Base-by-base conservation (phyloP, 371 early-diverging fungal genomes). In the Mucor lusitanicus region DNA sequence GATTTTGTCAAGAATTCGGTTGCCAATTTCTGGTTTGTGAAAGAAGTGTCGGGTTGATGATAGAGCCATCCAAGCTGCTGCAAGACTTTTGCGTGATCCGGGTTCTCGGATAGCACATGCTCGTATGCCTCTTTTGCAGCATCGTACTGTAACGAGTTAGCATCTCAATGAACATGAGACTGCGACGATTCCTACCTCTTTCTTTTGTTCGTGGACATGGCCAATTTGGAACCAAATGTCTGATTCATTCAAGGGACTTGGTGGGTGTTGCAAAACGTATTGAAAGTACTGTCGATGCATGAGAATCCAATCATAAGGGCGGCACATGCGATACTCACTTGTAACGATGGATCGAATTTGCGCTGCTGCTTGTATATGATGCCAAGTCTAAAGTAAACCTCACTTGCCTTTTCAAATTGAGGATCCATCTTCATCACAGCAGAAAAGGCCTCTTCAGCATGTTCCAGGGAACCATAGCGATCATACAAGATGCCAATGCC, bases 211-310 rank as follows among this genome's bases (percentile, higher is more conserved):
- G 72, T 95, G 91, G 8, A 95, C 92, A 68, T 94, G 94, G 25
- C 96, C 98, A 54, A 96, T 96, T 76, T 98, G 97, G 76, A 95
- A 97, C 95, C 94, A 94, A 48, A 98, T 94, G 71, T 98, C 98
- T 4, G 89, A 85, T 68, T 94, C 94, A 19, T 90, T 93, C 19
- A 97, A 81, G 8, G 98, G 97, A 67, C 87, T 88, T 19, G 97
- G 97, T 7, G 97, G 97, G 25, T 84, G 82, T 30, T 81, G 75
- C 13, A 96, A 75, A 35, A 97, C 94, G 79, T 95, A 93, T 53
- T 89, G 87, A 80, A 97, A 96, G 80, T 95, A 96, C 86, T 91
- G 66, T 3, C 1, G 13, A 40, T 1, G 23, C 53, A 27, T 27
- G 3, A 25, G 11, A 25, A 53, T 13, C 4, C 11, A 40, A 27